These are phyloP conservation scores for Porodaedalea pini DNA, from an alignment of 1,284 basidiomycete species.

Conservation along the genomic window DNA sequence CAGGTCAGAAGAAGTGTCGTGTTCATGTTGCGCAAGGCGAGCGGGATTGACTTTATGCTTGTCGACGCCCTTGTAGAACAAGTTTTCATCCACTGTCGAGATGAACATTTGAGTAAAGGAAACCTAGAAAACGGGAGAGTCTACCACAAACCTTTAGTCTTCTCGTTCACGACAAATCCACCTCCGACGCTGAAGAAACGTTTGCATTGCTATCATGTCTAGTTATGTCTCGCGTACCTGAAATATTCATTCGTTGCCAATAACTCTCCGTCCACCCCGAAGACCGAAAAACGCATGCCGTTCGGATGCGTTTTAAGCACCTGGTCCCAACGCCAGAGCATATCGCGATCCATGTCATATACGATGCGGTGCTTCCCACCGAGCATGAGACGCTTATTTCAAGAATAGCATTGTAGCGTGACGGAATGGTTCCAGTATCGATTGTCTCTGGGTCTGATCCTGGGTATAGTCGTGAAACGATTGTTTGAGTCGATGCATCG, in stretches of 20 bases:
- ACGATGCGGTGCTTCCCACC: slow-evolving; percentile 72
- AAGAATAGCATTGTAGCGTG: slow-evolving; percentile 70
- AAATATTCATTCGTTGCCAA: slow-evolving; percentile 96
- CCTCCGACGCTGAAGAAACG: slow-evolving; percentile 65
- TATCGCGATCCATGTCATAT: slow-evolving; percentile 86
- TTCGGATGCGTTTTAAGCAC: slow-evolving; percentile 82
- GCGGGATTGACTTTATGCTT: slow-evolving; percentile 75
- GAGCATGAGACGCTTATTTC: slow-evolving; percentile 62
- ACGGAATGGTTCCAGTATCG: slow-evolving; percentile 74
- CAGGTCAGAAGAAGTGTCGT: slow-evolving; percentile 23
- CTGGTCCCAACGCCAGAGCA: slow-evolving; percentile 88
- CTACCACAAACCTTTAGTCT: slow-evolving; percentile 62
- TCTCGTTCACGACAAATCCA: slow-evolving; percentile 88
- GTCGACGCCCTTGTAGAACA: slow-evolving; percentile 96
- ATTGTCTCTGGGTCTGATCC: slow-evolving; percentile 83
- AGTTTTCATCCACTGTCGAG: slow-evolving; percentile 77
- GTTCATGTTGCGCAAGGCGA: slow-evolving; percentile 65
- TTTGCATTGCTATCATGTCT: not conserved
- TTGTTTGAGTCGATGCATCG: not conserved
- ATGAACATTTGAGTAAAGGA: slow-evolving; percentile 15
- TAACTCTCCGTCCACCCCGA: slow-evolving; percentile 76
- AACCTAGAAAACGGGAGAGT: slow-evolving; percentile 4
- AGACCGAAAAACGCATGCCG: slow-evolving; percentile 90
- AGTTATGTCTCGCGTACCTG: slow-evolving; percentile 38
- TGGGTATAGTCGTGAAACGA: slow-evolving; percentile 29